Evolutionary conservation across 176 grass and related monocot species (phyloP), one percentile per base, ranked within the genome.

Genomic region (Miscanthus lutarioriparius): DNA sequence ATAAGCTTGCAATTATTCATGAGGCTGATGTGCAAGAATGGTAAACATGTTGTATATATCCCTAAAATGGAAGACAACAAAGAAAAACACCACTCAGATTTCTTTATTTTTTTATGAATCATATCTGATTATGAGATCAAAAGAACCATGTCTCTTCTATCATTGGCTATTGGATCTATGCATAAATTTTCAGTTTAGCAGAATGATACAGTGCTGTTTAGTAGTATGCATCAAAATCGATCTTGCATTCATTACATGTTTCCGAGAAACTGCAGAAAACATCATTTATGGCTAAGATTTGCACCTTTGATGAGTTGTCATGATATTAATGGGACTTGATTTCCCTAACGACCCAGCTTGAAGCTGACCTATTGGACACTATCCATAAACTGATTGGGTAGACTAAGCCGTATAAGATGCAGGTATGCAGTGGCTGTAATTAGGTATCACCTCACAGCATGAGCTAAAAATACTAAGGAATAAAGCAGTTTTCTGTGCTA

Each of bases 1-100:
- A 82, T 71, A 72, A 82, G 70, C 49, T 32, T 51, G 30, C 33
- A 65, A 71, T 88, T n/a, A 61, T 66, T 67, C 33, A 35, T 9
- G 43, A 27, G 28, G 76, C 2, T 36, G 30, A 83, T 22, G 23
- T 63, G 40, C 35, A 77, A 23, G 16, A 70, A 7, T 36, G 36
- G 54, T 43, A 32, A 43, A 48, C 19, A 76, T n/a, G 19, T 68
- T 59, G 26, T 61, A 72, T 36, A 73, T 73, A 20, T 53, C 56
- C 53, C 4, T 61, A 47, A 19, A 15, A 64, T 38, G 2, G 53
- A 23, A 26, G 53, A 15, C 5, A 70, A 49, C 25, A 85, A 70
- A 61, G 7, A 28, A 53, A 61, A 32, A 58, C 27, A 14, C 0
- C 17, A 0, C 17, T 5, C 10, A 5, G 23, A 6, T 74, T 72